Percentiles rank a stretch among this genome's conserved stretches.
Evolutionary conservation across 352 stramenopile genomes (phyloP).

Genomic region (Aphanomyces cochlioides): DNA sequence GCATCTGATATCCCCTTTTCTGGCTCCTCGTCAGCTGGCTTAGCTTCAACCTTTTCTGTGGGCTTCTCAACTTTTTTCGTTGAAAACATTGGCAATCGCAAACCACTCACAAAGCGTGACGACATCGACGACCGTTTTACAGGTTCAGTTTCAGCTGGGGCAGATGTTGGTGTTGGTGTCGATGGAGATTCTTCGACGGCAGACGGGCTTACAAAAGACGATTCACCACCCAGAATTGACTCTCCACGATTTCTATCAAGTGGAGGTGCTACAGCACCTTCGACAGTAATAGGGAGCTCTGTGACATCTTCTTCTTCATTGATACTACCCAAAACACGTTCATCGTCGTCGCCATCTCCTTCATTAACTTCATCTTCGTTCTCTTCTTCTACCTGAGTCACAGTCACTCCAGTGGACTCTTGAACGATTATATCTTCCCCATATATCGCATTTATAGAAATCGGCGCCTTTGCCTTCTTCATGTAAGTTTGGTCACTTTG

Average conservation of each 20-base stretch:
- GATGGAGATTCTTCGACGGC: neutral
- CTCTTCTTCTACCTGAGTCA: neutral
- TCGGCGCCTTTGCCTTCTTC: constrained; percentile 2
- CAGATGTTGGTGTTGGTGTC: neutral
- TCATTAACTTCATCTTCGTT: constrained; percentile 34
- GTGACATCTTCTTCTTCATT: constrained; percentile 16
- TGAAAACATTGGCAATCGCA: constrained; percentile 33
- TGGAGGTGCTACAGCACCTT: neutral
- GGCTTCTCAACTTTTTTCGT: constrained; percentile 26
- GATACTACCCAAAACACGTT: neutral
- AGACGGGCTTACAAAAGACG: neutral
- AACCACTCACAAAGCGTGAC: constrained; percentile 61
- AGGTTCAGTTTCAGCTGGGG: constrained; percentile 5
- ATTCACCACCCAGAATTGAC: constrained; percentile 18
- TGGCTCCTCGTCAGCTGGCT: neutral
- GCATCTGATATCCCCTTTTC: constrained; percentile 3
- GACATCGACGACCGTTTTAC: constrained; percentile 43
- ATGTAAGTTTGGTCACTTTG: constrained; percentile 18
- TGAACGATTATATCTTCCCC: constrained; percentile 2
- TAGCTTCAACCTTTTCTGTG: constrained; percentile 24
- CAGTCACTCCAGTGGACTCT: neutral
- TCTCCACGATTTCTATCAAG: neutral
- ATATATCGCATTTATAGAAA: neutral
- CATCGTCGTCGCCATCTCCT: constrained; percentile 50
- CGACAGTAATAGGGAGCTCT: neutral